These are phyloP conservation scores for Vachellia collinsii DNA, from an alignment of 306 rosid genomes.

Conservation along the genomic window DNA sequence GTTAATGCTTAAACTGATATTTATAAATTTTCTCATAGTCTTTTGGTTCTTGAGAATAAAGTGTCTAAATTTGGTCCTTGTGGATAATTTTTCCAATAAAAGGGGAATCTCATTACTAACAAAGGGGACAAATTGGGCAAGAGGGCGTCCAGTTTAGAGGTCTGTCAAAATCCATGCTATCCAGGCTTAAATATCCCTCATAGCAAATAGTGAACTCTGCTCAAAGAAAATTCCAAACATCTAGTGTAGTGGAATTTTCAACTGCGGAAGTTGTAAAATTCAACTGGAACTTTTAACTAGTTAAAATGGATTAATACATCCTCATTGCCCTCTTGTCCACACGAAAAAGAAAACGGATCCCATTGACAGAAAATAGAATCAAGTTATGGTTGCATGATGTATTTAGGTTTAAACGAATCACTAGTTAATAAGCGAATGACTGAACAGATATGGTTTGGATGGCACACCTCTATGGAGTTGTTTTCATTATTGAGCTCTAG, in stretches of 20 bases:
- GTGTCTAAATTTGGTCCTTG: neutral
- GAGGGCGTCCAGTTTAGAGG: neutral
- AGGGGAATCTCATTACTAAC: neutral
- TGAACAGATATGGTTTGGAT: conserved; percentile 27
- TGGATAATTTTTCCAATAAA: neutral
- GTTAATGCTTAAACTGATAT: neutral
- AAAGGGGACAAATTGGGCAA: neutral
- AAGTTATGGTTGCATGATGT: neutral
- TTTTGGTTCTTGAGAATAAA: neutral
- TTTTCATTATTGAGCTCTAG: conserved; percentile 35
- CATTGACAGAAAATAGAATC: neutral
- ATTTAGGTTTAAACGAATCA: neutral
- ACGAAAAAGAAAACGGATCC: neutral
- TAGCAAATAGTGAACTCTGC: neutral
- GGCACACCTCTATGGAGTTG: conserved; percentile 44
- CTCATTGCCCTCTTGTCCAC: neutral
- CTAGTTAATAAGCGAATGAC: neutral
- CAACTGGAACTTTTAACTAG: neutral
- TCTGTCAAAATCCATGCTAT: neutral
- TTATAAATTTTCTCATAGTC: neutral
- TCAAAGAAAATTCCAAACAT: neutral
- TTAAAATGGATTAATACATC: neutral
- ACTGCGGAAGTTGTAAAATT: neutral
- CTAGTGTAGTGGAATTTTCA: neutral
- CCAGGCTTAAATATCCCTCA: neutral